Percentiles rank a stretch among this genome's conserved stretches.
These are phyloP conservation scores for Colletotrichum limetticola DNA, from an alignment of 2,329 filamentous ascomycete genomes.

Conservation along the genomic window DNA sequence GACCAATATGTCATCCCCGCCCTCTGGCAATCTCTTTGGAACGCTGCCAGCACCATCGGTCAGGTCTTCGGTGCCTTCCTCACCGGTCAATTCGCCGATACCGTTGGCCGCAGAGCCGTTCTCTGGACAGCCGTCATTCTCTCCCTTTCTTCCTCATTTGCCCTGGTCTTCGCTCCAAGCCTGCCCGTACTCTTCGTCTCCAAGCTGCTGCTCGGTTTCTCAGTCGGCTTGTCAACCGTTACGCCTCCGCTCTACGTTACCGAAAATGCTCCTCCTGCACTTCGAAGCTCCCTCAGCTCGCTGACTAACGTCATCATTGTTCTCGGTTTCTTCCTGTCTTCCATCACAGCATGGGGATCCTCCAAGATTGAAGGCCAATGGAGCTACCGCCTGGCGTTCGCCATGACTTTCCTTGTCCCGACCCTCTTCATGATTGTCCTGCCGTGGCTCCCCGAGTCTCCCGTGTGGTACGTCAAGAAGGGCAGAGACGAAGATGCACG, in stretches of 20 bases:
- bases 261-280: conserved; percentile 42
- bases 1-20: neutral
- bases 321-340: conserved; percentile 43
- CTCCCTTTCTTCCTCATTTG: neutral
- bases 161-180: neutral
- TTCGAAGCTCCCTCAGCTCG: conserved; percentile 41
- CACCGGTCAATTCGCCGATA: neutral
- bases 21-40: neutral
- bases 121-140: neutral
- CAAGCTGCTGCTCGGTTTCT: neutral
- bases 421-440: neutral
- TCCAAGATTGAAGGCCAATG: neutral
- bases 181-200: neutral
- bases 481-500: neutral
- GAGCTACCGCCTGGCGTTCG: neutral
- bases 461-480: neutral
- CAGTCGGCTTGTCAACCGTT: neutral
- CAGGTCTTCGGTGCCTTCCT: neutral
- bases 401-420: neutral
- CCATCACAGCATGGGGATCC: conserved; percentile 39
- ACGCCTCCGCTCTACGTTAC: conserved; percentile 7
- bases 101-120: neutral
- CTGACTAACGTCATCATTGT: conserved; percentile 45
- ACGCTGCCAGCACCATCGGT: neutral
- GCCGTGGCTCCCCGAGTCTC: neutral